Conservation (phyloP, 106 monocot species). For the Iris macrosiphon region DNA sequence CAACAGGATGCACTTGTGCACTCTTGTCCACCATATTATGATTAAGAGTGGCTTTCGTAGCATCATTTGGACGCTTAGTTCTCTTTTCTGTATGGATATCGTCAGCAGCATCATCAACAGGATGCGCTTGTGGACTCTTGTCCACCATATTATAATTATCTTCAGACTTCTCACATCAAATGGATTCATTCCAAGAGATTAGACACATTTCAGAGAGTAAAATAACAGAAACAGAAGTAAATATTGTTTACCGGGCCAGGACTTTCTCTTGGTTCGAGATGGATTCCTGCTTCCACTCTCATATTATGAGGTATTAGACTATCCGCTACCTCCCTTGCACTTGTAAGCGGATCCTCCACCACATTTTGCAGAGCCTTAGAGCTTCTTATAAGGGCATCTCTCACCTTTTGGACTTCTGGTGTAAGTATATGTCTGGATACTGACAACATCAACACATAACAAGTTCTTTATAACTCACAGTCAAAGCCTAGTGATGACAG, state of each 20-base stretch:
- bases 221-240: background rate
- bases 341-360: constrained; percentile 39
- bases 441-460: too few relatives aligned
- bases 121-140: background rate
- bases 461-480: too few relatives aligned
- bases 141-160: background rate
- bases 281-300: background rate
- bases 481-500: too few relatives aligned
- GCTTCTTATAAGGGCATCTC: constrained; percentile 25
- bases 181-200: background rate
- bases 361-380: constrained; percentile 20
- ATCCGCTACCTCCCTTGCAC: constrained; percentile 20
- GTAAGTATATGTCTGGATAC: too few relatives aligned
- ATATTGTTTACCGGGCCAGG: background rate
- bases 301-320: constrained; percentile 12
- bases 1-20: constrained; percentile 2
- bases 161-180: constrained; percentile 3
- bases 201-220: background rate
- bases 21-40: background rate
- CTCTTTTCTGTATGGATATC: too few relatives aligned
- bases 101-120: constrained; percentile 2
- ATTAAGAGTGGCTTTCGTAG: background rate
- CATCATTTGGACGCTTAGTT: background rate
- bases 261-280: constrained; percentile 1
- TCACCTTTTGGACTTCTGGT: constrained; percentile 21